Evolutionary conservation across 805 yeast species (phyloP).

Genomic region (Candida xyloterini): DNA sequence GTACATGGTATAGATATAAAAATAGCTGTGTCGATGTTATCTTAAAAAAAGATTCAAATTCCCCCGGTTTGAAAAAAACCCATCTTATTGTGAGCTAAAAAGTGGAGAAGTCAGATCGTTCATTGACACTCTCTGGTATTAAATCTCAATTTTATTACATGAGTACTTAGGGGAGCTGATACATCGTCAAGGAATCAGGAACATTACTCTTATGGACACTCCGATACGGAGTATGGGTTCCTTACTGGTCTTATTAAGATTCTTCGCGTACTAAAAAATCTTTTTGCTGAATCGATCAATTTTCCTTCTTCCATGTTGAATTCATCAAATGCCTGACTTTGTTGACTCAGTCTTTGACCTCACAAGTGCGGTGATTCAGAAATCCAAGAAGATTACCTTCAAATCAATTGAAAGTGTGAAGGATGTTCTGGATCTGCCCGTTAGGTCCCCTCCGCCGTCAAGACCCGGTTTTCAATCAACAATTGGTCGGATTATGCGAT

Average conservation of each 20-base stretch:
- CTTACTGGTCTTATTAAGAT: no score
- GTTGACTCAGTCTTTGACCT: slow-evolving; percentile 22
- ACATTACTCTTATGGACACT: no score
- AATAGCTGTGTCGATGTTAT: not conserved
- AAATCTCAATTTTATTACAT: no score
- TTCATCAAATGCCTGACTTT: slow-evolving; percentile 20
- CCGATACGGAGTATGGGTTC: no score
- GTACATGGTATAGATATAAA: slow-evolving; percentile 23
- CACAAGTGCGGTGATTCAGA: slow-evolving; percentile 7
- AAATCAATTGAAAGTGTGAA: not conserved
- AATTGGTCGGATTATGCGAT: not conserved
- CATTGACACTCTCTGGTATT: no score
- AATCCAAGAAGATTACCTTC: slow-evolving; percentile 3
- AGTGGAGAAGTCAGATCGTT: not conserved
- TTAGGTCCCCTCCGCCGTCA: slow-evolving; percentile 8
- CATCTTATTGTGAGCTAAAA: not conserved
- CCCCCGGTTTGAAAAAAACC: not conserved
- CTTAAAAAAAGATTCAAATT: not conserved
- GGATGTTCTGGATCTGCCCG: not conserved
- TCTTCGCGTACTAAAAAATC: no score
- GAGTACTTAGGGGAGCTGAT: no score
- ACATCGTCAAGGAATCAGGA: no score
- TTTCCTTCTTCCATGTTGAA: not conserved
- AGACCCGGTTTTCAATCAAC: not conserved
- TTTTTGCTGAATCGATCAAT: not conserved